These are phyloP conservation scores for Bacterosira constricta DNA, from an alignment of 108 stramenopile genomes.

Conservation along the genomic window DNA sequence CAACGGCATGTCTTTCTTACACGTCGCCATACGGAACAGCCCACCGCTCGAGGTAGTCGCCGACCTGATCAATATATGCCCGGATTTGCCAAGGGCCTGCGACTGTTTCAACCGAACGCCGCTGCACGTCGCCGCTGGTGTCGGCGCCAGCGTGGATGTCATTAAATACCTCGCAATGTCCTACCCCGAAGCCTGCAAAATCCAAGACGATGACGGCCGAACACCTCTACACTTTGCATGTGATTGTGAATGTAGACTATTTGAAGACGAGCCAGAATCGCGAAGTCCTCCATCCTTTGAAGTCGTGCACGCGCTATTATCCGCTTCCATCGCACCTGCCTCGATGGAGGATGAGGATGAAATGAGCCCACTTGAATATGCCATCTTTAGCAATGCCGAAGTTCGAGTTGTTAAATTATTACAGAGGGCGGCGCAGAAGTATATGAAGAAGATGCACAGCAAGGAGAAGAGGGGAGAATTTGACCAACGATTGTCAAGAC, in stretches of 20 bases:
- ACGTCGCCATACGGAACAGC: conserved; percentile 24
- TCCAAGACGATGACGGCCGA: conserved; percentile 40
- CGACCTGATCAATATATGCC: conserved; percentile 15
- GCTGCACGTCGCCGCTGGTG: conserved; percentile 40
- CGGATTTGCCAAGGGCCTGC: conserved; percentile 1
- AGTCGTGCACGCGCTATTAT: conserved; percentile 15
- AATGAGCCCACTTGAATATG: conserved; percentile 47
- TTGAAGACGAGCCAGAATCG: conserved; percentile 26
- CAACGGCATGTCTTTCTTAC: conserved; percentile 47
- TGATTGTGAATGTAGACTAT: conserved; percentile 35
- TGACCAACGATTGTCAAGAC: too few relatives aligned
- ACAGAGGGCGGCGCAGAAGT: conserved; percentile 41
- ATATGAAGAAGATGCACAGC: conserved; percentile 34
- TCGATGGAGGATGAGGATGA: conserved; percentile 34
- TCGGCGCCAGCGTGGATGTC: conserved; percentile 12
- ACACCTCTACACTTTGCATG: conserved; percentile 50
- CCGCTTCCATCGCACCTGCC: not conserved
- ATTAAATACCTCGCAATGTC: conserved; percentile 11
- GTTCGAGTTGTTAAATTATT: conserved; percentile 34
- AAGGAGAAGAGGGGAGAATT: too few relatives aligned
- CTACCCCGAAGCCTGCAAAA: conserved; percentile 24
- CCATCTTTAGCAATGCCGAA: conserved; percentile 34
- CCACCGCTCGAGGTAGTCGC: conserved; percentile 27
- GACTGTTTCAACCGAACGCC: conserved; percentile 42
- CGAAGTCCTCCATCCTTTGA: conserved; percentile 21